Evolutionary conservation across 441 rosid genomes (phyloP), one percentile per base, ranked within the genome.

Genomic region (Arabidopsis lyrata): DNA sequence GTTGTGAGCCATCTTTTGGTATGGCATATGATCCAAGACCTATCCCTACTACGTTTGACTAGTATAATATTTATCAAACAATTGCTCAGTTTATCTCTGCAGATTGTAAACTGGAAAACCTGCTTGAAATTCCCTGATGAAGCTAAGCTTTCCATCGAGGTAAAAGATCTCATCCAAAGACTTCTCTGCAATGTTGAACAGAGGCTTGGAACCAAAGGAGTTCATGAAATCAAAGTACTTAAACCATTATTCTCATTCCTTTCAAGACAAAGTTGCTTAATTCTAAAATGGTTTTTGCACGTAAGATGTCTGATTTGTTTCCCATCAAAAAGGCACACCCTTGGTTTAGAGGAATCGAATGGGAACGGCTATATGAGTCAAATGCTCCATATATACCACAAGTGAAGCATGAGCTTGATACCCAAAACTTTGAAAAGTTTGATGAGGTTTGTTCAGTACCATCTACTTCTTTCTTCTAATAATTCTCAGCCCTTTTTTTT

Each of bases 91-190:
- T 73, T 41, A 63, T 73, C 54, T 72, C 42, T 76, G 86, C 84
- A 87, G 91, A 87, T 87, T 52, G 86, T 87, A 55, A 85, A 85
- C 73, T 87, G 91, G 91, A 84, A 73, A 82, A 76, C 77, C 53
- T 83, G 78, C 72, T 70, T 87, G 75, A 87, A 84, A 64, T 85
- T 85, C 71, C 91, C 89, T 31, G 86, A 81, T 32, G 89, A 87
- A 63, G 81, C 82, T 49, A 87, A 80, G 76, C 69, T 84, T 68
- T 87, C 91, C 53, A 73, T 66, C 8, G 91, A 84, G 76, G 89
- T 85, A 27, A 78, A 79, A 81, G 89, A 87, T 77, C 84, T 87
- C 61, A 80, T 87, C 36, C 72, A 80, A 70, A 80, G 83, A 73
- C 89, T 87, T 16, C 89, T 85, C 60, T 87, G 89, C 73, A 85